These are phyloP conservation scores for Castanospermum australe DNA, from an alignment of 306 rosid species.

Conservation along the genomic window DNA sequence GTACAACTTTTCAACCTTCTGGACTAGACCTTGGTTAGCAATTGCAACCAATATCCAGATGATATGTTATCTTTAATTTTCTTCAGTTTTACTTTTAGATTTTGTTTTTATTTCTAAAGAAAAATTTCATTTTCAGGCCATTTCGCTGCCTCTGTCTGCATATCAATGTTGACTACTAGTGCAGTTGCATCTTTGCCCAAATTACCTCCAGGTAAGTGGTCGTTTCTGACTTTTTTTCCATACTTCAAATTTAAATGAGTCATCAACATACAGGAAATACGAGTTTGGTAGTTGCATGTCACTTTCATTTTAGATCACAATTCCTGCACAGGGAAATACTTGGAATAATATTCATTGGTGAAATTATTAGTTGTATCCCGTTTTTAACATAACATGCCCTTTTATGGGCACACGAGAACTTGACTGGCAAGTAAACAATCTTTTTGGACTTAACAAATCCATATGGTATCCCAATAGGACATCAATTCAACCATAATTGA, in stretches of 20 bases:
- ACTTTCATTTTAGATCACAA: neutral
- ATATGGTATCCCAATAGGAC: too few species aligned
- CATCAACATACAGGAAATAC: neutral
- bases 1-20: neutral
- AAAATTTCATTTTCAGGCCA: constrained; percentile 6
- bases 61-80: constrained; percentile 12
- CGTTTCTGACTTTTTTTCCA: neutral
- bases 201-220: constrained; percentile 45
- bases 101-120: neutral
- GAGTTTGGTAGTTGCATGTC: neutral
- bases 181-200: constrained; percentile 36
- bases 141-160: constrained; percentile 12
- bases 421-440: too few species aligned
- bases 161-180: constrained; percentile 36
- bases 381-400: neutral
- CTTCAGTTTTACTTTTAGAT: neutral
- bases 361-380: neutral
- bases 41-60: neutral
- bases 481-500: too few species aligned
- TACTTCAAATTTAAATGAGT: neutral
- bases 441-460: too few species aligned
- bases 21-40: neutral
- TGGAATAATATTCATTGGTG: neutral
- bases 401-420: neutral
- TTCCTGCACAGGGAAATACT: neutral